A percentile compares a stretch with the other conserved stretches of the same genome.
Evolutionary conservation across 2,329 filamentous ascomycete species (phyloP).

Genomic region (Microdochium bolleyi): DNA sequence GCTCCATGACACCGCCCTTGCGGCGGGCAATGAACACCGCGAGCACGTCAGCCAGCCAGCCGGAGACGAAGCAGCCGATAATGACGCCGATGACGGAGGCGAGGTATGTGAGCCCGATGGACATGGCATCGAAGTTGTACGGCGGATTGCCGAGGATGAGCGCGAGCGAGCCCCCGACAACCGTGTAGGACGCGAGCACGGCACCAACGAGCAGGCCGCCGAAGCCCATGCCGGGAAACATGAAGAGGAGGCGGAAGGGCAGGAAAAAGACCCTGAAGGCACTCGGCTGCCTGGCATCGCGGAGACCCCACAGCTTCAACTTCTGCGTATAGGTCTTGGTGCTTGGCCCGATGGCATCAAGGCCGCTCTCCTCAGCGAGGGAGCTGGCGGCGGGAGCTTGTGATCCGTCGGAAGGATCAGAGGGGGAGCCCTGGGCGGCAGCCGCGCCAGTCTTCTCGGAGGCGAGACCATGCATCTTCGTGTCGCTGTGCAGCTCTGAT

Average conservation of each 20-base stretch:
- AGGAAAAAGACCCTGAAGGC: not conserved
- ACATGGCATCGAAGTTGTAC: conserved; percentile 45
- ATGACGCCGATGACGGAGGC: conserved; percentile 46
- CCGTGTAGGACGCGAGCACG: conserved; percentile 3
- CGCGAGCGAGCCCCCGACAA: conserved; percentile 30
- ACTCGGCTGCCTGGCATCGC: not conserved
- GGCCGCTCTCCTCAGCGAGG: too few species aligned
- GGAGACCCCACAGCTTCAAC: not conserved
- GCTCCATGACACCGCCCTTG: conserved; percentile 45
- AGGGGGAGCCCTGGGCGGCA: not conserved
- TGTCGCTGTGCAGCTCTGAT: too few species aligned
- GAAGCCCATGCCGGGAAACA: not conserved
- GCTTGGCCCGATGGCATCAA: too few species aligned
- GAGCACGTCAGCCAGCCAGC: conserved; percentile 47
- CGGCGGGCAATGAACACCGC: conserved; percentile 45
- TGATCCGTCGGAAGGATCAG: not conserved
- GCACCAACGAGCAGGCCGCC: not conserved
- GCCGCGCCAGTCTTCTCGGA: not conserved
- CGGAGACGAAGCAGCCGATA: conserved; percentile 48
- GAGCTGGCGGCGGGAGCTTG: not conserved
- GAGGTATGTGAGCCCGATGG: conserved; percentile 49
- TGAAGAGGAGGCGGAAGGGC: not conserved
- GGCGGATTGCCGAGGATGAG: conserved; percentile 35
- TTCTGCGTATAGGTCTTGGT: not conserved
- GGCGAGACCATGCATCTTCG: not conserved